A percentile compares a stretch with the other conserved stretches of the same genome.
These are phyloP conservation scores for Fusarium avenaceum DNA, from an alignment of 2,329 filamentous ascomycete genomes.

Conservation along the genomic window DNA sequence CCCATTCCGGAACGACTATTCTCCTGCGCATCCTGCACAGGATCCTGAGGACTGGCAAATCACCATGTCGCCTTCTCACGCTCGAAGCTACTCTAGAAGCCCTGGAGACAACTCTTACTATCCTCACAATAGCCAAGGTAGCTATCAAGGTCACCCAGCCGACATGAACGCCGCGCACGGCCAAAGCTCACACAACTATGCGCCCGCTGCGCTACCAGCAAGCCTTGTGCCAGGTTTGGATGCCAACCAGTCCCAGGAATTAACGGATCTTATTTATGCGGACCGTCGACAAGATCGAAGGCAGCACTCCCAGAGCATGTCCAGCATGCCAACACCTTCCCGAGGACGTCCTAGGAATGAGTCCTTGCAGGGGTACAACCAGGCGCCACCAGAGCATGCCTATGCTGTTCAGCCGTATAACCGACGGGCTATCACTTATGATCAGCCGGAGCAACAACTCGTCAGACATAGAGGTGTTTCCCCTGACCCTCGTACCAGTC, in stretches of 20 bases:
- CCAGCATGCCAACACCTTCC: constrained; percentile 57
- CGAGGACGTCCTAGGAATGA: constrained; percentile 56
- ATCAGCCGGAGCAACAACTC: constrained; percentile 50
- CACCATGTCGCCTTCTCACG: constrained; percentile 51
- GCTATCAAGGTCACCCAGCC: constrained; percentile 51
- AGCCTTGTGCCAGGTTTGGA: constrained; percentile 74
- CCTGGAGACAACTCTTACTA: constrained; percentile 50
- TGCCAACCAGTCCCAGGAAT: constrained; percentile 66
- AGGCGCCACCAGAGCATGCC: constrained; percentile 45
- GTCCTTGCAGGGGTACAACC: constrained; percentile 46
- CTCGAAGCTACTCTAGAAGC: constrained; percentile 55
- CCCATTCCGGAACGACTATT: constrained; percentile 44
- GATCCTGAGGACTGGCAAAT: constrained; percentile 46
- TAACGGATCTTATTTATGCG: constrained; percentile 69
- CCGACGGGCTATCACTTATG: constrained; percentile 58
- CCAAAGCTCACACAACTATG: constrained; percentile 56
- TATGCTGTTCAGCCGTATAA: constrained; percentile 61
- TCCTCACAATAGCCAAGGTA: constrained; percentile 50
- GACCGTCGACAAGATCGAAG: constrained; percentile 64
- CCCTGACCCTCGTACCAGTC: constrained; percentile 55
- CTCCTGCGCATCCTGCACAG: constrained; percentile 42
- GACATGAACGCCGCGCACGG: constrained; percentile 56
- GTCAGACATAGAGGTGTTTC: constrained; percentile 52
- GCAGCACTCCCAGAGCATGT: constrained; percentile 58
- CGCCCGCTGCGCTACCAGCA: constrained; percentile 64